These are phyloP conservation scores for Cymbidium sinense DNA, from an alignment of 106 monocot species.

Conservation along the genomic window DNA sequence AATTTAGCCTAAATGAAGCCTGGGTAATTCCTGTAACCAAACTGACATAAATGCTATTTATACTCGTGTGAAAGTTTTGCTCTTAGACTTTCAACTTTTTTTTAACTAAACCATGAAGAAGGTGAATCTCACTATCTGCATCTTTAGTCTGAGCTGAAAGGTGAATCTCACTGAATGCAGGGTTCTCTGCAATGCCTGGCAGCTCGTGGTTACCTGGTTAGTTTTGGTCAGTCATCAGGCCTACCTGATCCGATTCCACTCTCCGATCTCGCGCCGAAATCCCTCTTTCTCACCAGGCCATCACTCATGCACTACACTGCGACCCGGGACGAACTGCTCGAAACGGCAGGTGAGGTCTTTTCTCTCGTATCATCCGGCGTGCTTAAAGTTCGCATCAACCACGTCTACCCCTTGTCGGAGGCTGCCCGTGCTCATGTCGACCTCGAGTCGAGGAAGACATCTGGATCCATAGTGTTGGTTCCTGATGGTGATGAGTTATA, in stretches of 20 bases:
- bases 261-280: conserved; percentile 65
- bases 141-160: background rate
- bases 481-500: conserved; percentile 25
- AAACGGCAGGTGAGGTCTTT: conserved; percentile 77
- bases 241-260: conserved; percentile 56
- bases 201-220: conserved; percentile 59
- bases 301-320: conserved; percentile 59
- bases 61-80: no score
- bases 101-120: no score
- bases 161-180: conserved; percentile 27
- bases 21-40: no score
- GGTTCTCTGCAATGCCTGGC: conserved; percentile 66
- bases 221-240: conserved; percentile 90
- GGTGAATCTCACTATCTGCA: background rate
- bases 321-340: conserved; percentile 80
- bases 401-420: conserved; percentile 69
- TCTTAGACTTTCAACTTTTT: no score
- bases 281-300: conserved; percentile 73
- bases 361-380: conserved; percentile 51
- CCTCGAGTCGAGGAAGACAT: conserved; percentile 78
- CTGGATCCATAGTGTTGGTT: conserved; percentile 68
- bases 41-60: no score
- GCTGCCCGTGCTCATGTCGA: conserved; percentile 73
- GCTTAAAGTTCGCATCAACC: conserved; percentile 67
- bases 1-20: no score